Percentiles rank a stretch among this genome's conserved stretches.
Conservation (phyloP, 1,284 basidiomycete genomes). For the Amylostereum chailletii region DNA sequence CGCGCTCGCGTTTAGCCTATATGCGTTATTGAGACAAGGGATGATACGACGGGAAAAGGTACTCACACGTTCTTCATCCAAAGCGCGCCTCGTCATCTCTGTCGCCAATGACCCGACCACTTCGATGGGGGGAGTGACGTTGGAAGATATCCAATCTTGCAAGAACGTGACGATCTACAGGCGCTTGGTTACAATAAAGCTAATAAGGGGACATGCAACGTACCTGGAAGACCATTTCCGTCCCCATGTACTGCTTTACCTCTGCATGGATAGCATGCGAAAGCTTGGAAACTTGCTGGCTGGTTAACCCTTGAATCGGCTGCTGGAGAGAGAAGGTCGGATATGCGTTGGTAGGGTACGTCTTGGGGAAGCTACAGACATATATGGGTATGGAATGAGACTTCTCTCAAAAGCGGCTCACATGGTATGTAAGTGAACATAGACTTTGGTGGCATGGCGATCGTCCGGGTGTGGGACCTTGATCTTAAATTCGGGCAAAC, state of each 20-base stretch:
- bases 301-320: constrained; percentile 47
- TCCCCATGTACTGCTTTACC: constrained; percentile 50
- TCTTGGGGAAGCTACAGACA: constrained; percentile 58
- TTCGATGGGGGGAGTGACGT: constrained; percentile 50
- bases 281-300: constrained; percentile 44
- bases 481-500: constrained; percentile 67
- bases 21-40: background rate
- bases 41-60: background rate
- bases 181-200: background rate
- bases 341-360: constrained; percentile 59
- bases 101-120: constrained; percentile 59
- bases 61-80: constrained; percentile 53
- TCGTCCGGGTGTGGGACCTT: constrained; percentile 55
- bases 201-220: constrained; percentile 12
- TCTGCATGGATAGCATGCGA: constrained; percentile 50
- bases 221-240: constrained; percentile 70
- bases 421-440: constrained; percentile 61
- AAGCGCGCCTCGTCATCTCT: constrained; percentile 64
- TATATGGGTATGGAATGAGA: constrained; percentile 1
- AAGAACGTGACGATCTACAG: constrained; percentile 54
- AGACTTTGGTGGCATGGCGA: constrained; percentile 44
- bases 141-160: constrained; percentile 60
- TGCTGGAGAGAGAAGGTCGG: constrained; percentile 62
- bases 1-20: constrained; percentile 33
- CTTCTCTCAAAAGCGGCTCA: constrained; percentile 19